Percentiles rank a stretch among this genome's conserved stretches.
These are phyloP conservation scores for Ophiocordyceps camponoti-rufipedis DNA, from an alignment of 2,329 filamentous ascomycete genomes.

Conservation along the genomic window DNA sequence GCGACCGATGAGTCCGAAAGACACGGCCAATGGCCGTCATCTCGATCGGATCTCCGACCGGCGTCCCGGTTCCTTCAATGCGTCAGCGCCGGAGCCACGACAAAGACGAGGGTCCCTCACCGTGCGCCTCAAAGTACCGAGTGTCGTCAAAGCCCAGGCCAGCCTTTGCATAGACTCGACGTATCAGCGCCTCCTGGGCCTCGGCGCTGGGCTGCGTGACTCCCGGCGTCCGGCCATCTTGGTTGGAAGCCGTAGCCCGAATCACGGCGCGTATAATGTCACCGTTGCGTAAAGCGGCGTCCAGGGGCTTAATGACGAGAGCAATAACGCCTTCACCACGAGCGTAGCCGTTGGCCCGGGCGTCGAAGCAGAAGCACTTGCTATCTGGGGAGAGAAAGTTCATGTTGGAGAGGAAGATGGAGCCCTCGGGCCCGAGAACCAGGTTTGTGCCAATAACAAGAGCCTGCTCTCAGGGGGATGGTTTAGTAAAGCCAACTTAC, in stretches of 20 bases:
- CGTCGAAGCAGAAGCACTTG: conserved; percentile 7
- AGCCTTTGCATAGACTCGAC: conserved; percentile 10
- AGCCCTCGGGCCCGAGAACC: background rate
- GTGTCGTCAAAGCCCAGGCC: conserved; percentile 5
- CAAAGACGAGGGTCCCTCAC: background rate
- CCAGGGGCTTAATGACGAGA: conserved; percentile 20
- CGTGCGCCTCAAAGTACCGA: conserved; percentile 6
- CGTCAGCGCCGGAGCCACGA: background rate
- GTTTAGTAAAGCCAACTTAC: too few species aligned
- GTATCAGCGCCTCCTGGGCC: conserved; percentile 13
- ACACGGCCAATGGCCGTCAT: conserved; percentile 12
- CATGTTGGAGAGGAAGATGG: background rate
- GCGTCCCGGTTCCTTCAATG: conserved; percentile 14
- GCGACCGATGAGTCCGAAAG: conserved; percentile 7
- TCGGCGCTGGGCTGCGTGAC: conserved; percentile 18
- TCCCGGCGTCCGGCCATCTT: conserved; percentile 20
- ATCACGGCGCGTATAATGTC: conserved; percentile 11
- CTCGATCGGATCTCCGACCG: conserved; percentile 20
- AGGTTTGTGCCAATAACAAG: background rate
- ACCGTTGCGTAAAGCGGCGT: conserved; percentile 20
- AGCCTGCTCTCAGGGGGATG: background rate
- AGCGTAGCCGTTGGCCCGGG: conserved; percentile 20
- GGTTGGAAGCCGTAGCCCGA: conserved; percentile 12
- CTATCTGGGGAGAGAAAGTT: background rate
- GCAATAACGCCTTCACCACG: conserved; percentile 20